Base-by-base conservation (phyloP, 2,329 filamentous ascomycete genomes). In the Colletotrichum lentis region DNA sequence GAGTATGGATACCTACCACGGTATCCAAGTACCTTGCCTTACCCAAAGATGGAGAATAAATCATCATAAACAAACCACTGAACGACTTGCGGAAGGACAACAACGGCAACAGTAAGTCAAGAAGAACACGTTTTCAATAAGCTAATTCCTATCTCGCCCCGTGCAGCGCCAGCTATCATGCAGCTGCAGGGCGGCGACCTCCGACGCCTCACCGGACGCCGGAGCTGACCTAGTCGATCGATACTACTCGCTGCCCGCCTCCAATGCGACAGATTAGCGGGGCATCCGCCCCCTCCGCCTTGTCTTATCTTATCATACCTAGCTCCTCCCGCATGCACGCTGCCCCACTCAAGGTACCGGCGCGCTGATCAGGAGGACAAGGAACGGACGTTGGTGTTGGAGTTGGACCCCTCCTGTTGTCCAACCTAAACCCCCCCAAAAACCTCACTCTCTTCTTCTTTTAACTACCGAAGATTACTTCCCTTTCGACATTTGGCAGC, bases 351-450 rank as follows among this genome's bases (percentile, higher is more conserved):
- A 44, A 67, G 63, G 64, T 67, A 63, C 57, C 63, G 62, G 37
- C 54, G 37, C 54, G 64, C 63, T 62, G 67, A 63, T 69, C 67
- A 69, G 64, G 57, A 69, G 67, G 67, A 62, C 67, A 62, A 64
- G 61, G 31, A 16, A 58, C 64, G 58, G 64, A 67, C 64, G 39
- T 53, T 47, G 64, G 31, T 12, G 49, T 22, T 47, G 64, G 50
- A 20, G 49, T 22, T 37, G 47, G 67, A 67, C 67, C 62, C 66
- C 62, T 66, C 62, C 49, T 60, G 27, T 46, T 24, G 52, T 44
- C 43, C 56, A 37, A 20, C 56, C 56, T 18, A 10, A 10, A 2
- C 31, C 31, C 2, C 59, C n/a, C n/a, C 50, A 39, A 44, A 44
- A 69, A 54, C 67, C 63, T 58, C 49, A 59, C 52, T 35, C 44